Base-by-base conservation (phyloP, 106 monocot species). In the Vanilla planifolia region DNA sequence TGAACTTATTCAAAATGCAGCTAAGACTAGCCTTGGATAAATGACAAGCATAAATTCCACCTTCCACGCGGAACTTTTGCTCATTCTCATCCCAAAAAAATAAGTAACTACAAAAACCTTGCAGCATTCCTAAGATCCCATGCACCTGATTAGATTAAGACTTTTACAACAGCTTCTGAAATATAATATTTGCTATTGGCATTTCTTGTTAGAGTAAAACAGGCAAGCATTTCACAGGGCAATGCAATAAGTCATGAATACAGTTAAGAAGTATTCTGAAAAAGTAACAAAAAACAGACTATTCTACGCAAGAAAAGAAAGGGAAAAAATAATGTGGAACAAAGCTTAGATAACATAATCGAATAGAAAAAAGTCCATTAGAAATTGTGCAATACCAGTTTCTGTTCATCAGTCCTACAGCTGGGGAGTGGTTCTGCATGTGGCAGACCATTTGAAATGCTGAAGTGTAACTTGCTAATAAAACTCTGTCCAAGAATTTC, bases 101-200 rank as follows among this genome's bases (percentile, higher is more conserved):
- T 27, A 84, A 60, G 71, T 67, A 64, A 65, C 76, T 82, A 5
- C 76, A 71, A 35, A 87, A 88, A 43, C 96, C 91, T 82, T 91
- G 96, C 32, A 91, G 81, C 86, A 91, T 87, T 36, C 82, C 79
- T 40, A 89, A 44, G 42, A 87, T 55, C 32, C 79, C 77, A 36
- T 59, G 59, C 4, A 96, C 91, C 87, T 96, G 65, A 43, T 43
- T 43, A 48, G 35, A 30, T 40, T 33, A 3, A 9, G 6, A 61
- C 56, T 34, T 48, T 17, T 23, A 63, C 23, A 34, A 47, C 1
- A 42, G 4, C 10, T 23, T 37, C 32, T n/a, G n/a, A 33, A 42
- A 33, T 26, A 35, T 15, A 9, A 63, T 55, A 8, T 43, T 7
- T 36, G 15, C 9, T 15, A 58, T 39, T 30, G 34, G 28, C 16